Base-by-base conservation (phyloP, 176 grass and related monocot species). In the Paspalum vaginatum region DNA sequence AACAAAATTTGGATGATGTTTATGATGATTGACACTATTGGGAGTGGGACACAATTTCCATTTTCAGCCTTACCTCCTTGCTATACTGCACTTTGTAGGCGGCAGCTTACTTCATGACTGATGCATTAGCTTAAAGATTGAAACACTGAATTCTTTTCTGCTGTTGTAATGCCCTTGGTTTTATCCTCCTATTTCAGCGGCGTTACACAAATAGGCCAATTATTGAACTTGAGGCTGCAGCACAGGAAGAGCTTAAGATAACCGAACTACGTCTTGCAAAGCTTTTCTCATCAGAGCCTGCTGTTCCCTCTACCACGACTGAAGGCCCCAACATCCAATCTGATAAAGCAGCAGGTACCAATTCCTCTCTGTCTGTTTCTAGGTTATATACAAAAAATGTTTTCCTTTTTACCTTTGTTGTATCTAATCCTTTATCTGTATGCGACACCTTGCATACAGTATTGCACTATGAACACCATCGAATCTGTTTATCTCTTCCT, bases 171-270 rank as follows among this genome's bases (percentile, higher is more conserved):
- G 17, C 2, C 43, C 11, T 83, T 77, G 2, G 47, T 47, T 12
- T 76, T 80, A 7, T 49, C 21, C 14, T 88, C 9, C 37, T 72
- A 55, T 83, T 91, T 65, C 81, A 99, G 92, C 91, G 86, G 69
- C 96, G 92, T 65, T 99, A 93, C 26, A 16, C 42, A n/a, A 99
- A 99, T 82, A 91, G 88, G 70, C 88, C 96, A 69, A 91, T 99
- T 49, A 72, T 95, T 70, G 96, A 99, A 67, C 84, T 99, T 79
- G 92, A 99, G 81, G 70, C 13, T 72, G 92, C 92, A 69, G 92
- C 96, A 79, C 88, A 95, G 26, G 96, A 99, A 85, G 90, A 99
- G 54, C 70, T 94, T 70, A 99, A 99, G 70, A 89, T 95, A 75
- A 93, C 84, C 45, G 92, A 95, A 83, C 74, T 95, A 51, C 90